phyloP scores from a whole-genome alignment of 805 yeast species.

The Barnettozyma pratensis region DNA sequence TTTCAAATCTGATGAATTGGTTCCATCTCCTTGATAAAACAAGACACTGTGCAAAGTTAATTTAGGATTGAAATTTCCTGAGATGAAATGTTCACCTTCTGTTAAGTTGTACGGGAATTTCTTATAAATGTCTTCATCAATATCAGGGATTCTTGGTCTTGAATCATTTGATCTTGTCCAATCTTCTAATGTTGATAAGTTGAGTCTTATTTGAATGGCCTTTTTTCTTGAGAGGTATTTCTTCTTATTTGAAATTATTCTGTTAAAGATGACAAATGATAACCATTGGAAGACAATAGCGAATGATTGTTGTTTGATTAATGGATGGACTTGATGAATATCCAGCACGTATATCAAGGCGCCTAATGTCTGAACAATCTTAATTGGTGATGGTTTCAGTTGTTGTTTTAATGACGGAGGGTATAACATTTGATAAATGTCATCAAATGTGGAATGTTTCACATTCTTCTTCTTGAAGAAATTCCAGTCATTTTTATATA shows the following conservation, averaged over 20 bases:
- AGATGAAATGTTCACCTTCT: conserved; percentile 20
- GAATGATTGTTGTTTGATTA: conserved; percentile 72
- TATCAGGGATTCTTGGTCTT: conserved; percentile 28
- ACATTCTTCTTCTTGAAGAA: conserved; percentile 41
- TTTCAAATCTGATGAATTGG: conserved; percentile 42
- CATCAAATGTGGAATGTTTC: conserved; percentile 55
- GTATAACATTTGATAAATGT: conserved; percentile 66
- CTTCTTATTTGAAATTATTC: conserved; percentile 52
- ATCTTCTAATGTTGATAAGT: conserved; percentile 82
- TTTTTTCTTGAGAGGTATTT: conserved; percentile 72
- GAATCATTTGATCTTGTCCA: conserved; percentile 61
- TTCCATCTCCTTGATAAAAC: conserved; percentile 17
- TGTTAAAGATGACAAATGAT: conserved; percentile 67
- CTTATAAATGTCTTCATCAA: conserved; percentile 33
- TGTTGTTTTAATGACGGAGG: conserved; percentile 83
- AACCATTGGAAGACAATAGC: conserved; percentile 77
- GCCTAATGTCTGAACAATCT: conserved; percentile 79
- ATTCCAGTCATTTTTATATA: conserved; percentile 72
- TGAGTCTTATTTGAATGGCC: conserved; percentile 87
- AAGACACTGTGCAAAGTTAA: conserved; percentile 10
- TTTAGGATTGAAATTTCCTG: conserved; percentile 3
- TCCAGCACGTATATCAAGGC: conserved; percentile 84
- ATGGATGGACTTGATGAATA: conserved; percentile 72
- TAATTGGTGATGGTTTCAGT: conserved; percentile 85
- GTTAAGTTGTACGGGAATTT: conserved; percentile 33